Evolutionary conservation across 2,329 filamentous ascomycete genomes (phyloP).

Genomic region (Fusarium sp.): DNA sequence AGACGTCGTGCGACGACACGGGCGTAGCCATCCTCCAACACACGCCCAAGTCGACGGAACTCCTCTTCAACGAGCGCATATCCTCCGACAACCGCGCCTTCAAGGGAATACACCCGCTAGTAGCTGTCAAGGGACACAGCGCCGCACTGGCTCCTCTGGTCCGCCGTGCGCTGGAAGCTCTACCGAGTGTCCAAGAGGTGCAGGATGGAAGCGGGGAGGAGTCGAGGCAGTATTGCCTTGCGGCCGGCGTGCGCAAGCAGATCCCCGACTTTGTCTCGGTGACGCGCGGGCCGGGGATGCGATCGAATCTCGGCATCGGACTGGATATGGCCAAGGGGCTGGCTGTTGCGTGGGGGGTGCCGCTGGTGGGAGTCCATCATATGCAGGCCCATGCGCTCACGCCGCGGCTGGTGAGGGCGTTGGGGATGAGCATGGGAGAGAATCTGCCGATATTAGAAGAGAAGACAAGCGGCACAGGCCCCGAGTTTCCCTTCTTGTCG

Average conservation of each 20-base stretch:
- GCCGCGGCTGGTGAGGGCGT: conserved; percentile 80
- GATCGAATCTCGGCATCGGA: conserved; percentile 82
- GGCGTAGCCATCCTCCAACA: conserved; percentile 87
- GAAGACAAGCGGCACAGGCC: conserved; percentile 49
- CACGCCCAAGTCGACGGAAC: conserved; percentile 61
- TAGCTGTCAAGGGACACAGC: conserved; percentile 84
- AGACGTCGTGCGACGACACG: conserved; percentile 93
- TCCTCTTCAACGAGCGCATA: conserved; percentile 86
- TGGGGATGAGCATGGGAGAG: conserved; percentile 57
- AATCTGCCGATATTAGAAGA: background rate
- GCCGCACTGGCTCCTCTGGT: conserved; percentile 79
- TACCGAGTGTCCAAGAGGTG: conserved; percentile 57
- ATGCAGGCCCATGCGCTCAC: conserved; percentile 98
- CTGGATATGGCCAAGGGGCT: conserved; percentile 90
- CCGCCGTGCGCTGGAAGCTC: conserved; percentile 70
- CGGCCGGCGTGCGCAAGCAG: conserved; percentile 45
- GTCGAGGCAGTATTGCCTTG: conserved; percentile 16
- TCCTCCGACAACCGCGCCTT: conserved; percentile 85
- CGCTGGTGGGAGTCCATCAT: conserved; percentile 90
- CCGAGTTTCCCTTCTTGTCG: conserved; percentile 87
- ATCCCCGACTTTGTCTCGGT: conserved; percentile 89
- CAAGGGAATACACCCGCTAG: conserved; percentile 84
- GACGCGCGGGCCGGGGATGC: conserved; percentile 93
- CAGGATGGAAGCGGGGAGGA: background rate
- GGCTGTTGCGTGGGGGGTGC: conserved; percentile 85